These are phyloP conservation scores for Leccinum laetum DNA, from an alignment of 1,284 basidiomycete species.

Conservation along the genomic window DNA sequence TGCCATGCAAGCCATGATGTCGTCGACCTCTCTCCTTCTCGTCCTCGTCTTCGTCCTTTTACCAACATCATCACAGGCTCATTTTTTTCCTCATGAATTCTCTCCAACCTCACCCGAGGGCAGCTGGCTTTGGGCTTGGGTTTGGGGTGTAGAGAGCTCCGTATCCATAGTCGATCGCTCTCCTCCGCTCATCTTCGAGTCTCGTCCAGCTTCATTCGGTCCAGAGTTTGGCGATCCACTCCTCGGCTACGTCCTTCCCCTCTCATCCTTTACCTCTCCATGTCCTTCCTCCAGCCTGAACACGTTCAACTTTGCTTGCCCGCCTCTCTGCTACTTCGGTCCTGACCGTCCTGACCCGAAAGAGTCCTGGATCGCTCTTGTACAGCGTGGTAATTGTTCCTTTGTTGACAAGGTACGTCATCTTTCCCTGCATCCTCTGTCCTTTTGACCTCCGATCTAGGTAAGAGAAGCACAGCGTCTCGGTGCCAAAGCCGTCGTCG, in stretches of 20 bases:
- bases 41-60: slow-evolving; percentile 8
- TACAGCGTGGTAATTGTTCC: slow-evolving; percentile 84
- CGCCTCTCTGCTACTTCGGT: slow-evolving; percentile 58
- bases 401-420: slow-evolving; percentile 77
- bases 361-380: slow-evolving; percentile 83
- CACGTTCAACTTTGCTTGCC: slow-evolving; percentile 58
- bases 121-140: slow-evolving; percentile 60
- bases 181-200: slow-evolving; percentile 63
- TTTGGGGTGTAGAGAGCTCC: slow-evolving; percentile 76
- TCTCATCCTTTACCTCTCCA: slow-evolving; percentile 65
- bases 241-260: slow-evolving; percentile 75
- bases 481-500: slow-evolving; percentile 87
- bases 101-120: slow-evolving; percentile 42
- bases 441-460: slow-evolving; percentile 14
- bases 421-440: not conserved
- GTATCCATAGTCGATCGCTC: slow-evolving; percentile 76
- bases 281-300: slow-evolving; percentile 35
- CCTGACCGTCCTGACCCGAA: slow-evolving; percentile 51
- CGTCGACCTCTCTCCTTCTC: slow-evolving; percentile 15
- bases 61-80: not conserved
- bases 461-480: slow-evolving; percentile 75
- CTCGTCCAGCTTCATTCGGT: slow-evolving; percentile 72
- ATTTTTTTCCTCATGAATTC: slow-evolving; percentile 19
- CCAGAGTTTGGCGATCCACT: slow-evolving; percentile 68
- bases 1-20: slow-evolving; percentile 8